Base-by-base conservation (phyloP, 2,329 filamentous ascomycete species). In the Elsinoe australis region DNA sequence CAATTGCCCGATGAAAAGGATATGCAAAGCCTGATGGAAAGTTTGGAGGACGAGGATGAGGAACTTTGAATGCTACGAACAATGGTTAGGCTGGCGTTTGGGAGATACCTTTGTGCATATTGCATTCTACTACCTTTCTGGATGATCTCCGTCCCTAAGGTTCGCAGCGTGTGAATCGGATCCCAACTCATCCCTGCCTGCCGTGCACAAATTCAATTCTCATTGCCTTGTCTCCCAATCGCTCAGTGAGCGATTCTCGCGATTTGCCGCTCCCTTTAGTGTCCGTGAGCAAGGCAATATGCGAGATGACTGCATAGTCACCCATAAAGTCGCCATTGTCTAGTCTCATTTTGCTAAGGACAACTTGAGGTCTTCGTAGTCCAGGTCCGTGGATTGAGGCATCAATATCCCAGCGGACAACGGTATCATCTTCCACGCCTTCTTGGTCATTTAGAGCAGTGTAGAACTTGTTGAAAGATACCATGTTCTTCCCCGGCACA, bases 21-120 rank as follows among this genome's bases (percentile, higher is more conserved):
- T 8, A 49, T 54, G 14, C 52, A 54, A 45, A 51, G 48, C 26
- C 18, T 54, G 45, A 35, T 54, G 52, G 50, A 54, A 3, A 54
- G 50, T 32, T 47, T 54, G 42, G 50, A 46, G 32, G 50, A 52
- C 18, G 49, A 51, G 24, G 52, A 54, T 49, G 52, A 54, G 9
- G 52, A 53, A n/a, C 28, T 53, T 42, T 38, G 17, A 24, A 28
- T 31, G 12, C n/a, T 12, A 21, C 17, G 22, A 12, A 24, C 10
- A 18, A 15, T 9, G 15, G 14, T 18, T 7, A 17, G 3, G 1
- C 6, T 12, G 39, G 39, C 39, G 39, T 21, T 44, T 32, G 39
- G 39, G 28, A 44, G 39, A 44, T 44, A 44, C 39, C 39, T 44
- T 32, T 29, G 18, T 44, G n/a, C 17, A 17, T 32, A 32, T 32